Evolutionary conservation across 148 eudicot species (phyloP).

Genomic region (Pouteria glomerata): DNA sequence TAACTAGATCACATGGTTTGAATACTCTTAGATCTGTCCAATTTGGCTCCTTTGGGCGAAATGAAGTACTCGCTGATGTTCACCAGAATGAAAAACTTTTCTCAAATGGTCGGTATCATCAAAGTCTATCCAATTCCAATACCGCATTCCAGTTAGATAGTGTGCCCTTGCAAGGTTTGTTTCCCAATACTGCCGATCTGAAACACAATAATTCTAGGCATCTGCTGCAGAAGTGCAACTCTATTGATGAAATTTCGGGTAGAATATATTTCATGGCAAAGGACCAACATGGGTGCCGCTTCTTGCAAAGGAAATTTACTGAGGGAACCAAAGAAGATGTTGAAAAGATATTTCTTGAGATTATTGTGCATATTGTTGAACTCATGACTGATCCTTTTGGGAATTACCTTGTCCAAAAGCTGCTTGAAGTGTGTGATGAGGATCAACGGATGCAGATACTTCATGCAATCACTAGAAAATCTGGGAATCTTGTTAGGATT

Average conservation of each 20-base stretch:
- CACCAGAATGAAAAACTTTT: slow-evolving; percentile 20
- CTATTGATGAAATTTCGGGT: slow-evolving; percentile 27
- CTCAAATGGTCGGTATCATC: slow-evolving; percentile 15
- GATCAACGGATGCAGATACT: slow-evolving; percentile 49
- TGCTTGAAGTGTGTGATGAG: slow-evolving; percentile 43
- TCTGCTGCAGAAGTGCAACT: slow-evolving; percentile 21
- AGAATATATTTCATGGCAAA: slow-evolving; percentile 32
- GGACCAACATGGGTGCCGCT: slow-evolving; percentile 47
- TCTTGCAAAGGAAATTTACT: slow-evolving; percentile 37
- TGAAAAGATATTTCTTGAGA: slow-evolving; percentile 37
- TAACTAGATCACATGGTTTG: slow-evolving; percentile 21
- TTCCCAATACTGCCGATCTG: slow-evolving; percentile 7
- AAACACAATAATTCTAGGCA: slow-evolving; percentile 17
- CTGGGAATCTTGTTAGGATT: slow-evolving; percentile 42
- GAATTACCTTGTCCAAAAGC: slow-evolving; percentile 56
- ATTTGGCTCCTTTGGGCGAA: slow-evolving; percentile 21
- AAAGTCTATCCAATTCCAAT: background rate
- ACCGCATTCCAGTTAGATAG: slow-evolving; percentile 9
- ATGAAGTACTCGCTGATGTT: slow-evolving; percentile 11
- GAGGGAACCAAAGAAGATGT: slow-evolving; percentile 29
- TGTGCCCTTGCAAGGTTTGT: background rate
- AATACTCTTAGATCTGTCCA: slow-evolving; percentile 22
- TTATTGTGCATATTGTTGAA: slow-evolving; percentile 34
- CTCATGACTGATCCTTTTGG: slow-evolving; percentile 51
- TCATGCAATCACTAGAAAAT: slow-evolving; percentile 26